Evolutionary conservation across 2,329 filamentous ascomycete genomes (phyloP), one percentile per base, ranked within the genome.

Genomic region (Diaporthe capsici): DNA sequence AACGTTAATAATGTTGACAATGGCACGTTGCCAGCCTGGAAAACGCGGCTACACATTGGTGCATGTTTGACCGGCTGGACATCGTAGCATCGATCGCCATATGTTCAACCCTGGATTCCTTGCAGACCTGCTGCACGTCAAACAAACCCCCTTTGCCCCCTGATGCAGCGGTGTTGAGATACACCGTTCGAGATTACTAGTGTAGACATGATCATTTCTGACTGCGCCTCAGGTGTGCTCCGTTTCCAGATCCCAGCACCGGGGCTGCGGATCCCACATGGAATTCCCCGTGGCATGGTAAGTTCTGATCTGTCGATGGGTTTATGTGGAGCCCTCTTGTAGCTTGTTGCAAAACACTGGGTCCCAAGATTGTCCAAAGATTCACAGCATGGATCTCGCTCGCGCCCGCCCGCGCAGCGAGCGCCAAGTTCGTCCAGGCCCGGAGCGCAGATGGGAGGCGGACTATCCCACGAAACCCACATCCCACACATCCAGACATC

Each of bases 291-390:
- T 39, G 34, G 22, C 15, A 17, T 68, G 47, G 34, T 68, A 53
- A 68, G 47, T 68, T 68, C n/a, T 68, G 44, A 68, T 53, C 65
- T 68, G 65, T 53, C 65, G 65, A 68, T 53, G 15, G 8, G 13
- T 17, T 17, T 17, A 28, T 28, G 65, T 42, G 65, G 65, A 39
- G 8, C 31, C 8, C 22, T 1, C 4, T 15, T 15, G 20, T 17
- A 51, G n/a, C 20, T 53, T 37, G 44, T 49, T 37, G 57, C 34
- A 17, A 65, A 31, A 67, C 22, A 44, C 25, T 17, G 60, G n/a
- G 25, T 13, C 34, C 44, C 44, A 49, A 49, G 42, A 25, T 28
- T 28, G 51, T 25, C 44, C 28, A 37, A 17, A 67, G 44, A 68
- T 37, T 37, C 44, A 67, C 15, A n/a, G 44, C 31, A 68, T 68